Conservation (phyloP, 1,284 basidiomycete species). For the Neolentinus lepideus region DNA sequence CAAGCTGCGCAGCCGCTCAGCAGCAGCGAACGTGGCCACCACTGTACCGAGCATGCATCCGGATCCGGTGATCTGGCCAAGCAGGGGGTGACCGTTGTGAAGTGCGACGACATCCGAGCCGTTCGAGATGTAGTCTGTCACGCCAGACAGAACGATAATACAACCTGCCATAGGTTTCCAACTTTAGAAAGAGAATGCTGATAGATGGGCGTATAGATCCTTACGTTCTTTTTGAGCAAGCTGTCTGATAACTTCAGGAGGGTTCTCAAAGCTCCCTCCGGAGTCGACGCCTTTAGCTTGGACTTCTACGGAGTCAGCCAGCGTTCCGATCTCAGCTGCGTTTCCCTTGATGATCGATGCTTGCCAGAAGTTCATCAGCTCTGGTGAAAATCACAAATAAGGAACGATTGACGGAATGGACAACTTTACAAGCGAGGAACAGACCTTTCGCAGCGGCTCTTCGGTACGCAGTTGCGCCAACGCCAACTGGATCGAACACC, state of each 20-base stretch:
- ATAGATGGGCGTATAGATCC: conserved; percentile 15
- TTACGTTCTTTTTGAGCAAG: conserved; percentile 76
- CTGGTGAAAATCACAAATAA: conserved; percentile 23
- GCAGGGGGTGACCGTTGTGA: conserved; percentile 70
- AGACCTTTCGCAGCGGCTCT: conserved; percentile 47
- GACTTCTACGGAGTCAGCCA: conserved; percentile 75
- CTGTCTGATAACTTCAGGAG: conserved; percentile 58
- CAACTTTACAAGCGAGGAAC: conserved; percentile 8
- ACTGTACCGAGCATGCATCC: conserved; percentile 85
- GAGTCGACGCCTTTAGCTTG: conserved; percentile 86
- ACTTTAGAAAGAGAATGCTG: background rate
- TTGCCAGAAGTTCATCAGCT: conserved; percentile 81
- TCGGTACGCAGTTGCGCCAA: conserved; percentile 79
- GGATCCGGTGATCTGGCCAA: conserved; percentile 82
- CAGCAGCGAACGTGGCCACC: conserved; percentile 71
- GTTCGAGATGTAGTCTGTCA: conserved; percentile 83
- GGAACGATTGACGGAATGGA: background rate
- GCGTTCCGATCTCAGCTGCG: conserved; percentile 80
- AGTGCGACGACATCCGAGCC: conserved; percentile 64
- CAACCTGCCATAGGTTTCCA: conserved; percentile 42
- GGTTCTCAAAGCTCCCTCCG: conserved; percentile 71
- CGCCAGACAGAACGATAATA: conserved; percentile 80
- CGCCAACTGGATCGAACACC: conserved; percentile 91
- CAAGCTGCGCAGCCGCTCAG: conserved; percentile 28
- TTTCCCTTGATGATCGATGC: conserved; percentile 95